These are phyloP conservation scores for Claviceps fusiformis DNA, from an alignment of 2,329 filamentous ascomycete species.

Conservation along the genomic window DNA sequence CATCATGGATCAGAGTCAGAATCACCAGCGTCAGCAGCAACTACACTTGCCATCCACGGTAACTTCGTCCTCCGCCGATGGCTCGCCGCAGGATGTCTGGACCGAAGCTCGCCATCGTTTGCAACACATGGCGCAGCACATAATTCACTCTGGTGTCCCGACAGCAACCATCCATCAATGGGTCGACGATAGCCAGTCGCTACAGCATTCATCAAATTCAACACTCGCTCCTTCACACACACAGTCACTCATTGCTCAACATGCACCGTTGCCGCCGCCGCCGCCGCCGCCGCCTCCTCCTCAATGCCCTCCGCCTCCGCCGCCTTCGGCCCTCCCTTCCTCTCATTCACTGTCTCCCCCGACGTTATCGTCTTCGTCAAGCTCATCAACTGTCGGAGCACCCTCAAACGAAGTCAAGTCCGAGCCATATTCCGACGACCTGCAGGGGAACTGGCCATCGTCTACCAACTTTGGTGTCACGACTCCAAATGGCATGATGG, in stretches of 20 bases:
- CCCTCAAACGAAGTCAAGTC: slow-evolving; percentile 17
- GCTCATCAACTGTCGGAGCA: slow-evolving; percentile 8
- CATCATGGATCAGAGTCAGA: slow-evolving; percentile 20
- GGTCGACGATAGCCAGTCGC: slow-evolving; percentile 24
- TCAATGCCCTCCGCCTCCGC: slow-evolving; percentile 17
- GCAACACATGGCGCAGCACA: slow-evolving; percentile 29
- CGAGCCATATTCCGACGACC: slow-evolving; percentile 17
- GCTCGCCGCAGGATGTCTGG: slow-evolving; percentile 29
- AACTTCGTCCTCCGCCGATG: slow-evolving; percentile 14
- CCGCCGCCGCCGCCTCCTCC: slow-evolving; percentile 8
- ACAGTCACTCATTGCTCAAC: slow-evolving; percentile 11
- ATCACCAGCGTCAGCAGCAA: slow-evolving; percentile 15
- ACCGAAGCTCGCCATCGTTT: slow-evolving; percentile 32
- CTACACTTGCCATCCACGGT: slow-evolving; percentile 9
- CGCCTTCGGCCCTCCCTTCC: slow-evolving; percentile 12
- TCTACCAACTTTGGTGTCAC: slow-evolving; percentile 4
- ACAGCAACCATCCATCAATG: slow-evolving; percentile 28
- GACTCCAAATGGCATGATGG: slow-evolving; percentile 4
- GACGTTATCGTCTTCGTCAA: slow-evolving; percentile 6
- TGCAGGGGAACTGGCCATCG: slow-evolving; percentile 12
- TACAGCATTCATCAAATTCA: slow-evolving; percentile 14
- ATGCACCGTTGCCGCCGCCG: slow-evolving; percentile 14
- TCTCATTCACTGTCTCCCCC: slow-evolving; percentile 9
- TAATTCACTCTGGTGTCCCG: slow-evolving; percentile 32
- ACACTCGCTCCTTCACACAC: slow-evolving; percentile 8